Evolutionary conservation across 495 filamentous ascomycete genomes (phyloP), one percentile per base, ranked within the genome.

Genomic region (Hypomontagnella monticulosa): DNA sequence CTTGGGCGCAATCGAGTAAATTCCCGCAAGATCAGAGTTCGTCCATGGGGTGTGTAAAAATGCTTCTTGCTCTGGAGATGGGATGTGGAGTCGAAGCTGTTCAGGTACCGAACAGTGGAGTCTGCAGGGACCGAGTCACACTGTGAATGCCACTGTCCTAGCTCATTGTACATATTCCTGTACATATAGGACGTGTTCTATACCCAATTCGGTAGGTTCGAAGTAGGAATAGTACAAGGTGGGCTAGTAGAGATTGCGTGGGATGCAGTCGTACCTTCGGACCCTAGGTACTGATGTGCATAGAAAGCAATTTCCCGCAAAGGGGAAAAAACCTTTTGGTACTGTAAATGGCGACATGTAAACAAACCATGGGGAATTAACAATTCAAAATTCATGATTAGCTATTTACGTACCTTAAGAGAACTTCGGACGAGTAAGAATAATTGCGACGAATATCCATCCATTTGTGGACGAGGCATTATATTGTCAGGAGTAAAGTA

Each of bases 21-120:
- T 71, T 65, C 67, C 67, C 61, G 67, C 58, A 67, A 63, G 54
- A 63, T 63, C 71, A 71, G 59, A 59, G 46, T 57, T 46, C 15
- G 71, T 61, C 61, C 55, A 61, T 64, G 60, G 66, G 61, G 56
- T 55, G 51, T 20, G n/a, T 15, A 32, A 55, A 55, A 49, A 54
- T 55, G 38, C 44, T 50, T 47, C 43, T 64, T 51, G 38, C 56
- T 55, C 19, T 64, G 49, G 50, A 64, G 66, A 69, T 69, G 65
- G 54, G 65, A 60, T 68, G 66, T 69, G 66, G 66, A 69, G 66
- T 52, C 55, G 12, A 23, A 19, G 66, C 60, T 64, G 66, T 63
- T 56, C 66, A 69, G 66, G 60, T 69, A 69, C 66, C 66, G 66
- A 63, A 54, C 12, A 30, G 66, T 69, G 66, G 66, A 57, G 50